Evolutionary conservation across 352 stramenopile species (phyloP).

Genomic region (Phytophthora quininea): DNA sequence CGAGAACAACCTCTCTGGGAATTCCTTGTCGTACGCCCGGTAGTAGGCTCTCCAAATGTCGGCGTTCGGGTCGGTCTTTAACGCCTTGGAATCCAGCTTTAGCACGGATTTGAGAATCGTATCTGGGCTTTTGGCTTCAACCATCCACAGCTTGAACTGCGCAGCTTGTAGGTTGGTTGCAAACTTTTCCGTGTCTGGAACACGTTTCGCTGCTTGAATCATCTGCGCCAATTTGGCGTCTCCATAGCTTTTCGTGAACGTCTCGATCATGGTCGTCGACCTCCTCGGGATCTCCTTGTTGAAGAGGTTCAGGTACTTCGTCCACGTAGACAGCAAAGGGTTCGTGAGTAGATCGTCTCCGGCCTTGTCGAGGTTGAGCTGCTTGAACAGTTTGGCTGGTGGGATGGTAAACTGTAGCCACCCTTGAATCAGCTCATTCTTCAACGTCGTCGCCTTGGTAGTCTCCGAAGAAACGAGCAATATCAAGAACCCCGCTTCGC

Average conservation of each 20-base stretch:
- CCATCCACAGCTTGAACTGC: constrained; percentile 21
- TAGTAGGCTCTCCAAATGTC: constrained; percentile 22
- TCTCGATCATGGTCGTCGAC: constrained; percentile 17
- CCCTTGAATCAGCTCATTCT: constrained; percentile 1
- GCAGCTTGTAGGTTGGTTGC: constrained; percentile 12
- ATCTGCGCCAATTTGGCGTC: constrained; percentile 20
- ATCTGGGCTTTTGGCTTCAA: constrained; percentile 2
- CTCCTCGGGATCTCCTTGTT: constrained; percentile 15
- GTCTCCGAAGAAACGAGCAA: constrained; percentile 1
- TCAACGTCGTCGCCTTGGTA: background rate
- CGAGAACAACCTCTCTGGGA: constrained; percentile 3
- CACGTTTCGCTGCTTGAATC: constrained; percentile 4
- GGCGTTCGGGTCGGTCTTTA: constrained; percentile 1
- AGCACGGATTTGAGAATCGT: constrained; percentile 12
- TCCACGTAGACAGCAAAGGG: constrained; percentile 2
- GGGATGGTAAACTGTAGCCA: background rate
- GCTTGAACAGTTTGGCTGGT: background rate
- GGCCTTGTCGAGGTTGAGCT: constrained; percentile 2
- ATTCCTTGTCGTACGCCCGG: constrained; percentile 12
- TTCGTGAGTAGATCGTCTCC: constrained; percentile 7
- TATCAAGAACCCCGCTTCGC: background rate
- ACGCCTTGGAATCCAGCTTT: constrained; percentile 1
- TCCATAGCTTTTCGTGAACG: constrained; percentile 15
- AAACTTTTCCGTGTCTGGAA: background rate
- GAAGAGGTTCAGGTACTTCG: constrained; percentile 14